phyloP scores from a whole-genome alignment of 352 stramenopile genomes.

The Phytophthora vignae region DNA sequence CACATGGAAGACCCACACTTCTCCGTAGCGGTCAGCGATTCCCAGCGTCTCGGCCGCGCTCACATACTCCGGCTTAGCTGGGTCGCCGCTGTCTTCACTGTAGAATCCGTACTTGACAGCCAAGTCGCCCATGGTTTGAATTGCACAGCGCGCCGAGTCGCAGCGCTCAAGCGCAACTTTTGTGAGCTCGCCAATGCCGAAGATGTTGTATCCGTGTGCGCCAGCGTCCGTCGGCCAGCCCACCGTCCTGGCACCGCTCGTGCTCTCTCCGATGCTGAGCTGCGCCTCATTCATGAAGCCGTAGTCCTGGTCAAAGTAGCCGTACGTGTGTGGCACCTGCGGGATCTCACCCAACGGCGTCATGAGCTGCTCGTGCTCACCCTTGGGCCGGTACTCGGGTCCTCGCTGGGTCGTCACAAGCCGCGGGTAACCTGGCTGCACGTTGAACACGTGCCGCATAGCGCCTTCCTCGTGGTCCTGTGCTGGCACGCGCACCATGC shows the following conservation, averaged over 20 bases:
- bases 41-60: constrained; percentile 88
- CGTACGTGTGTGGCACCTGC: constrained; percentile 92
- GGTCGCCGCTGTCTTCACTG: constrained; percentile 87
- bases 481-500: constrained; percentile 92
- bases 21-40: constrained; percentile 87
- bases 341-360: constrained; percentile 87
- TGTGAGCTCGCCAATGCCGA: constrained; percentile 91
- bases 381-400: constrained; percentile 65
- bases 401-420: constrained; percentile 79
- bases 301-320: constrained; percentile 95
- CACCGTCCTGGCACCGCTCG: constrained; percentile 85
- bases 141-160: constrained; percentile 83
- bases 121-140: constrained; percentile 93
- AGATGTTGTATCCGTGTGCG: constrained; percentile 87
- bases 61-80: constrained; percentile 56
- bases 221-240: constrained; percentile 71
- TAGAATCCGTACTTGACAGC: constrained; percentile 96
- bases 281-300: constrained; percentile 96
- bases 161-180: constrained; percentile 93
- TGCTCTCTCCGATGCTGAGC: constrained; percentile 95
- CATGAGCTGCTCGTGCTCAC: constrained; percentile 43
- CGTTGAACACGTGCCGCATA: constrained; percentile 71
- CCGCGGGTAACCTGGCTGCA: constrained; percentile 74
- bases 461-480: constrained; percentile 59
- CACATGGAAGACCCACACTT: constrained; percentile 97